These are phyloP conservation scores for Misopates orontium DNA, from an alignment of 257 asterid genomes.

Conservation along the genomic window DNA sequence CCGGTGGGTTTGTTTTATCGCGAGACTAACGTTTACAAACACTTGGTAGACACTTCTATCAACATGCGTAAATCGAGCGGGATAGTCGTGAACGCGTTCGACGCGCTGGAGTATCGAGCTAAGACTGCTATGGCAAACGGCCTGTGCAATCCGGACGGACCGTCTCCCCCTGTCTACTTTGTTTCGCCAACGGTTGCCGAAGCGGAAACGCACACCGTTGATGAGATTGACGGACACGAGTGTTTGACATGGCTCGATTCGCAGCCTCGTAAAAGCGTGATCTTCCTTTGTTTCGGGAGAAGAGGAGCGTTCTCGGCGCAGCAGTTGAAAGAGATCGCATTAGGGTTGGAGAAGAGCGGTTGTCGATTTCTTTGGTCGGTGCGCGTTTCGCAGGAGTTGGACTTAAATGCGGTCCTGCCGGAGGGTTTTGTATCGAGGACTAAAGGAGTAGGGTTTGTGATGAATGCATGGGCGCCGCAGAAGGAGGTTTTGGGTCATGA, in stretches of 20 bases:
- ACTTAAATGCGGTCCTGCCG: slow-evolving; percentile 28
- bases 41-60: slow-evolving; percentile 22
- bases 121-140: slow-evolving; percentile 37
- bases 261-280: slow-evolving; percentile 36
- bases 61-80: slow-evolving; percentile 32
- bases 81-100: slow-evolving; percentile 24
- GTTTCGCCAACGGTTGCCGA: slow-evolving; percentile 42
- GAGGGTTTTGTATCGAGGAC: slow-evolving; percentile 35
- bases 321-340: slow-evolving; percentile 35
- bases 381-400: slow-evolving; percentile 25
- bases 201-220: not conserved
- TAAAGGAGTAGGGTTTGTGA: slow-evolving; percentile 27
- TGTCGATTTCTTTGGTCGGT: slow-evolving; percentile 33
- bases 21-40: slow-evolving; percentile 23
- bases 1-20: slow-evolving; percentile 26
- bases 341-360: slow-evolving; percentile 37
- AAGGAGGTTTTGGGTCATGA: slow-evolving; percentile 27
- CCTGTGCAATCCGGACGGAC: slow-evolving; percentile 30
- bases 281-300: slow-evolving; percentile 41
- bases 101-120: slow-evolving; percentile 32
- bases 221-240: slow-evolving; percentile 5
- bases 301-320: slow-evolving; percentile 25
- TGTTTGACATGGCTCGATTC: slow-evolving; percentile 32
- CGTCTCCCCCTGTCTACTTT: slow-evolving; percentile 48
- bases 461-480: slow-evolving; percentile 34